phyloP scores from a whole-genome alignment of 1,284 basidiomycete species.

The Calocybe gambosa region DNA sequence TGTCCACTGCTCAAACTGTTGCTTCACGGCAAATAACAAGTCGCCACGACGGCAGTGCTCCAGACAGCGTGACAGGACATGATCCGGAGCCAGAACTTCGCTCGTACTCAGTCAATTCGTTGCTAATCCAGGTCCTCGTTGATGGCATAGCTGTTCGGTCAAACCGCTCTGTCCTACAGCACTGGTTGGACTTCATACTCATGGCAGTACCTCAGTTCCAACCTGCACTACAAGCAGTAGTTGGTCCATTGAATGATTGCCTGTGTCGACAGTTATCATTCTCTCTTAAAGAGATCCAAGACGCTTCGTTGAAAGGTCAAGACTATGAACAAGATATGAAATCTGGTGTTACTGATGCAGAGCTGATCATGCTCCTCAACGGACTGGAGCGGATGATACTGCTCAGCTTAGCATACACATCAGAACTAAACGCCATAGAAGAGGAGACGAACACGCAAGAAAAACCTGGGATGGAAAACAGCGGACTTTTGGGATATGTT shows the following conservation, averaged over 20 bases:
- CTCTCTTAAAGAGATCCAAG: conserved; percentile 51
- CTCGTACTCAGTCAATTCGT: conserved; percentile 51
- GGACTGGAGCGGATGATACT: conserved; percentile 77
- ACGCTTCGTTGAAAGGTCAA: conserved; percentile 31
- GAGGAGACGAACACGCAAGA: conserved; percentile 53
- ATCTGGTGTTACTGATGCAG: conserved; percentile 67
- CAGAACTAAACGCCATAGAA: conserved; percentile 45
- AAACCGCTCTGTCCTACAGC: conserved; percentile 81
- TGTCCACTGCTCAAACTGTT: conserved; percentile 31
- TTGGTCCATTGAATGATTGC: conserved; percentile 79
- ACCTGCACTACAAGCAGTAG: conserved; percentile 55
- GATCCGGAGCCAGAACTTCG: conserved; percentile 19
- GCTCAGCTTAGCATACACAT: conserved; percentile 51
- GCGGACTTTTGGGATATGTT: conserved; percentile 74
- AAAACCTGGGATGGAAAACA: conserved; percentile 45
- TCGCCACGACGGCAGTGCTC: conserved; percentile 24
- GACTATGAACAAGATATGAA: conserved; percentile 35
- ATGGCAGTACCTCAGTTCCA: conserved; percentile 86
- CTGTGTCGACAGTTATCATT: conserved; percentile 70
- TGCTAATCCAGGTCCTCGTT: conserved; percentile 73
- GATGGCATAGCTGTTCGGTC: conserved; percentile 69
- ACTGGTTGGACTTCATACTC: conserved; percentile 95
- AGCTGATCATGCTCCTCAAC: conserved; percentile 79
- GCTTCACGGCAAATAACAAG: conserved; percentile 24
- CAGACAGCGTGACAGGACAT: conserved; percentile 26